Evolutionary conservation across 495 filamentous ascomycete species (phyloP), one percentile per base, ranked within the genome.

Genomic region (Hapsidospora chrysogenum): DNA sequence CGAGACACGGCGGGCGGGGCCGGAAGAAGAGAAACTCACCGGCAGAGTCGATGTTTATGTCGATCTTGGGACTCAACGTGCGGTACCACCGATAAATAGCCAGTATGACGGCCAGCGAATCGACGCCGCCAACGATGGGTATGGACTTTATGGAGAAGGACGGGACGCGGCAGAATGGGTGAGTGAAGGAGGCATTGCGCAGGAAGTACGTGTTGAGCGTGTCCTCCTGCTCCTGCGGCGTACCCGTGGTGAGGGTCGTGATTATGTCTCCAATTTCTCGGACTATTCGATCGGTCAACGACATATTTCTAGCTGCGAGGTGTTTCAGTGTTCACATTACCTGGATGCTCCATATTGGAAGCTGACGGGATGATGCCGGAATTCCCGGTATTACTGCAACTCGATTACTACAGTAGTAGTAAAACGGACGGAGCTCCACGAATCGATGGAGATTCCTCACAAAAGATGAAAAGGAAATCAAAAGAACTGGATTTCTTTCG

Each of bases 1-100:
- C n/a, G n/a, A n/a, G n/a, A n/a, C n/a, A n/a, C n/a, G n/a, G n/a
- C n/a, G n/a, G n/a, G n/a, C n/a, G n/a, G n/a, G n/a, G n/a, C n/a
- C 28, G 23, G 17, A 21, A 16, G 14, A 41, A 34, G 21, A 13
- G 18, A 16, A 18, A 50, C 63, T 37, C 54, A 83, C 80, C 75
- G 16, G 76, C 54, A 10, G 76, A 81, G 39, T 80, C 62, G 8
- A 93, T 58, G 1, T 68, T 49, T n/a, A 85, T 43, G 16, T 72
- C 57, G 31, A 86, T 81, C n/a, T 61, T 56, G 1, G 85, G 85
- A 23, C 70, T 78, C 48, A 92, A 61, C 43, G 87, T 75, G 48
- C 83, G 83, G 53, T 92, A 89, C 80, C 83, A 92, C 40, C 76
- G 78, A 43, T 77, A 87, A 25, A 92, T 77, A 38, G 66, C 66